phyloP scores from a whole-genome alignment of 1,139 yeast genomes.

The Meyerozyma sp. region DNA sequence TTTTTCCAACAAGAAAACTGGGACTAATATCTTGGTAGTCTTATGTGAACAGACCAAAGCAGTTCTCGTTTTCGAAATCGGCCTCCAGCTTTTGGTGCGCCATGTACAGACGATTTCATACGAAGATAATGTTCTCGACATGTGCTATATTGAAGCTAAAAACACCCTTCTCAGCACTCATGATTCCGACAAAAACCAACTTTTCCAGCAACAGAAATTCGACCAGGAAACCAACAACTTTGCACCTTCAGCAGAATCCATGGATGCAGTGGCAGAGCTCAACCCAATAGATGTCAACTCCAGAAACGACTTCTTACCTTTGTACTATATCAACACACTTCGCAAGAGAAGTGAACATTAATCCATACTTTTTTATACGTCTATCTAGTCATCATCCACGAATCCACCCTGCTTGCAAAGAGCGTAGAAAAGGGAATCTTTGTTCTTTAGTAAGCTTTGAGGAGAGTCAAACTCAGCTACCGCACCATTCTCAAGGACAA shows the following conservation, averaged over 20 bases:
- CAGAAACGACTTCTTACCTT: slow-evolving; percentile 51
- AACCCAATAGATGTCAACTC: slow-evolving; percentile 30
- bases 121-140: slow-evolving; percentile 21
- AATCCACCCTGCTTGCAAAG: slow-evolving; percentile 69
- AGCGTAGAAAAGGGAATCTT: slow-evolving; percentile 70
- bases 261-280: slow-evolving; percentile 14
- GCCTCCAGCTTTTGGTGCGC: slow-evolving; percentile 13
- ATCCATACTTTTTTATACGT: not conserved
- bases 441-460: slow-evolving; percentile 54
- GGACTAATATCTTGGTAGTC: slow-evolving; percentile 27
- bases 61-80: slow-evolving; percentile 38
- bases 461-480: slow-evolving; percentile 90
- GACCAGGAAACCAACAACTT: slow-evolving; percentile 6
- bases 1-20: slow-evolving; percentile 13
- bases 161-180: slow-evolving; percentile 40
- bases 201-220: slow-evolving; percentile 21
- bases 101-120: slow-evolving; percentile 25
- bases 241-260: not conserved
- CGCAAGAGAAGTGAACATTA: slow-evolving; percentile 81
- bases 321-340: slow-evolving; percentile 57
- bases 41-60: slow-evolving; percentile 55
- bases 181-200: slow-evolving; percentile 35
- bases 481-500: slow-evolving; percentile 80
- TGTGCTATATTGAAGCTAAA: slow-evolving; percentile 13
- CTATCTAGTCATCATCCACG: slow-evolving; percentile 18